Base-by-base conservation (phyloP, 768 basidiomycete species). In the Mycena kentingensis region DNA sequence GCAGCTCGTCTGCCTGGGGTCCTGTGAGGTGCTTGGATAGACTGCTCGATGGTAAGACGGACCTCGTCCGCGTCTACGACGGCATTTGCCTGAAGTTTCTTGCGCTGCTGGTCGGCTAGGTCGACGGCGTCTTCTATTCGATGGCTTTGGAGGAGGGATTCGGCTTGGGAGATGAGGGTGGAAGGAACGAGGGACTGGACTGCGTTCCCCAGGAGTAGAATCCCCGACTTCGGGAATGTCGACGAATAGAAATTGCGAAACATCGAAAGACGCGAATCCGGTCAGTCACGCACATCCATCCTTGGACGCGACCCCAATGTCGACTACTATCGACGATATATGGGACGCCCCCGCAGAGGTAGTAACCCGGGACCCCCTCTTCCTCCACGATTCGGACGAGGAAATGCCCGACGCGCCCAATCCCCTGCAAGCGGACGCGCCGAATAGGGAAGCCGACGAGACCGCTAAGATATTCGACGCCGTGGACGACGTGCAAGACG, bases 121-220 rank as follows among this genome's bases (percentile, higher is more conserved):
- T 76, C 75, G 28, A 78, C 76, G 2, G 82, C 87, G 65, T 90
- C 87, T 48, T 83, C 76, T 6, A 90, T 75, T 54, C 77, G 73
- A 60, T 85, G 85, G 52, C 73, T 77, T 36, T 84, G 79, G 16
- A 93, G 74, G 28, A 90, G 67, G 0, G 83, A 77, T 58, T 90
- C 88, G 19, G 82, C 79, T 65, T 89, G 90, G 1, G 87, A 83
- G 46, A 85, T 82, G 37, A 88, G 73, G 0, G 88, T 87, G 4
- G 87, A 82, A 0, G 84, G 86, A 8, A 88, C 77, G 13, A 91
- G 77, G 3, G 87, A 82, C 36, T 84, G 75, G 13, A 91, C 67
- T 7, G 80, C 81, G 58, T 80, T 81, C 7, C 82, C 83, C 28
- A 88, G 74, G 4, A 91, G 71, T 35, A 92, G 80, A 24, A 89